Base-by-base conservation (phyloP, 176 grass and related monocot species). In the Luzula sylvatica region DNA sequence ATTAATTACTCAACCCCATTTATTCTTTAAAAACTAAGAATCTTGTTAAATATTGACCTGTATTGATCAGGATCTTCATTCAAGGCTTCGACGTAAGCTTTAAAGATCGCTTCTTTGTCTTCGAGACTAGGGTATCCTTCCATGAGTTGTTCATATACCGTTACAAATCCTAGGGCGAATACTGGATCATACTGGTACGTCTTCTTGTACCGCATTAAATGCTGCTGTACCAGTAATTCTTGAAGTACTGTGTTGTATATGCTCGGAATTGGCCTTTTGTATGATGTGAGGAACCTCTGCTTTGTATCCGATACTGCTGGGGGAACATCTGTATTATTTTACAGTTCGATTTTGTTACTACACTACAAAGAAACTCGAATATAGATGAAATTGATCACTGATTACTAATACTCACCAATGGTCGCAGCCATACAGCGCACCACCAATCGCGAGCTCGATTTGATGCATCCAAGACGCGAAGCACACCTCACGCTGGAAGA, bases 121-220 rank as follows among this genome's bases (percentile, higher is more conserved):
- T 98, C 75, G 7, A 55, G 69, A 51, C 75, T 83, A n/a, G 93
- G 75, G 56, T 98, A 90, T 8, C 93, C 86, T 61, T 98, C 85
- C 93, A 98, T 90, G 14, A 98, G 86, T 65, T 90, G 81, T 16
- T 98, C 93, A 53, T 83, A 98, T 11, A 92, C 75, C 1, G 86
- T 98, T 19, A 98, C 86, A 61, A 98, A 92, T 28, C 93, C 86
- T 82, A 92, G 78, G 56, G 68, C 93, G 83, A 92, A 98, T 47
- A 98, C 78, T 50, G 81, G 50, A 70, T 98, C 93, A 55, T 90
- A 98, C 38, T 77, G 93, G 73, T 98, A 92, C 16, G 86, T 98
- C 42, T 19, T 98, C 86, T 92, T 98, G 82, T 87, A 98, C 74
- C 93, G 70, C 78, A 90, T 92, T 19, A 98, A 70, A 71, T 98